Evolutionary conservation across 805 yeast species (phyloP).

Genomic region (Debaryomyces prosopidis): DNA sequence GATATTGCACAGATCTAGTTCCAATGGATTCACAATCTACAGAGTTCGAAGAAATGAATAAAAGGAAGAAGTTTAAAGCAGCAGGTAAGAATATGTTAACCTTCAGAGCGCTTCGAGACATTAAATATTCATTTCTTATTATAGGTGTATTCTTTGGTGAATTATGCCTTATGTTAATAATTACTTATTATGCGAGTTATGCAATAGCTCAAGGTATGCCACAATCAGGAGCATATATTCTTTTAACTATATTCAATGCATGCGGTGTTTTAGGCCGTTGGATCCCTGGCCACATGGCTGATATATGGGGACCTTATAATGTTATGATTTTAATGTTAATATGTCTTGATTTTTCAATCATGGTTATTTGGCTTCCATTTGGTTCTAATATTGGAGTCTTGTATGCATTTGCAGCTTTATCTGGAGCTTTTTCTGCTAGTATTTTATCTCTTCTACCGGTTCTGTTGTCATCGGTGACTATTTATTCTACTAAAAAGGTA

Average conservation of each 20-base stretch:
- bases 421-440: constrained; percentile 36
- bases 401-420: constrained; percentile 33
- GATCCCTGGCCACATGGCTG: constrained; percentile 31
- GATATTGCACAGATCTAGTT: constrained; percentile 8
- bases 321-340: constrained; percentile 32
- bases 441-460: constrained; percentile 38
- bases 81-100: constrained; percentile 3
- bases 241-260: constrained; percentile 32
- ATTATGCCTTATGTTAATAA: constrained; percentile 24
- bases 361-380: constrained; percentile 35
- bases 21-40: background rate
- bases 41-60: constrained; percentile 1
- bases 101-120: constrained; percentile 16
- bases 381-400: constrained; percentile 25
- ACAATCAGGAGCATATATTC: constrained; percentile 26
- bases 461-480: constrained; percentile 17
- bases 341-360: constrained; percentile 22
- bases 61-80: constrained; percentile 1
- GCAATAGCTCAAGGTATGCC: constrained; percentile 31
- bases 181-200: constrained; percentile 35
- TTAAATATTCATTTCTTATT: constrained; percentile 24
- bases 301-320: constrained; percentile 29
- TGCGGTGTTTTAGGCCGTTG: constrained; percentile 31
- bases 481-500: background rate
- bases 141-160: constrained; percentile 34